These are phyloP conservation scores for Thelephora aurantiotincta DNA, from an alignment of 768 basidiomycete species.

Conservation along the genomic window DNA sequence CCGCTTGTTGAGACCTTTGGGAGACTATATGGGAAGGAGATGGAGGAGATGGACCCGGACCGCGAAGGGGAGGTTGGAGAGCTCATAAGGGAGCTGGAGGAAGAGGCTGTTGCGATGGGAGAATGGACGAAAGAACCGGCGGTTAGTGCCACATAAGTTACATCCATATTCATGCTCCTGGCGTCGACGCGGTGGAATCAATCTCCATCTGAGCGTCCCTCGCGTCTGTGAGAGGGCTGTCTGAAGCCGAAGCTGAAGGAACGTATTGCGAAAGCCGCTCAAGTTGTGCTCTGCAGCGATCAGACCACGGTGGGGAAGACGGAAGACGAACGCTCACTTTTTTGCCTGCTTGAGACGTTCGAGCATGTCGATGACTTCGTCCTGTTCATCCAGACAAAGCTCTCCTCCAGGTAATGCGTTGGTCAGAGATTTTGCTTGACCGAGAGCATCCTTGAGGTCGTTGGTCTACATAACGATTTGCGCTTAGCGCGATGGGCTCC, in stretches of 20 bases:
- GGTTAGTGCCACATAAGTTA: neutral
- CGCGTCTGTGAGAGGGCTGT: conserved; percentile 3
- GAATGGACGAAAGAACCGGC: conserved; percentile 6
- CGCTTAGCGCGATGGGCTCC: neutral
- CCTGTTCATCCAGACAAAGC: conserved; percentile 51
- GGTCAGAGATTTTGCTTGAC: conserved; percentile 47
- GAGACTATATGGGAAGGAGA: conserved; percentile 14
- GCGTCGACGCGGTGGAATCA: conserved; percentile 67
- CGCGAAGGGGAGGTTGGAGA: conserved; percentile 11
- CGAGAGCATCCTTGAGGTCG: conserved; percentile 46
- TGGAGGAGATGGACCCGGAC: conserved; percentile 14
- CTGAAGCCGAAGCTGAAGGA: conserved; percentile 18
- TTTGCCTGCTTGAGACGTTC: conserved; percentile 49
- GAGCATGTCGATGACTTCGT: conserved; percentile 57
- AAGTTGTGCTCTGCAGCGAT: conserved; percentile 33
- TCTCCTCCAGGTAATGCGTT: conserved; percentile 57
- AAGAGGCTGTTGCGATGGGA: conserved; percentile 9
- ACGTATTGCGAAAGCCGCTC: conserved; percentile 33
- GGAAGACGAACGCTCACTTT: conserved; percentile 23
- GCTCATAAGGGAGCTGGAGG: conserved; percentile 12
- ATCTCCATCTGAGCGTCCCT: conserved; percentile 41
- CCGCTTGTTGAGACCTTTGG: conserved; percentile 24
- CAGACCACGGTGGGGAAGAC: neutral
- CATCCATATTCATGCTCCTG: neutral
- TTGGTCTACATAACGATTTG: conserved; percentile 36